Percentiles rank a stretch among this genome's conserved stretches.
These are phyloP conservation scores for Colletotrichum sp. DNA, from an alignment of 2,329 filamentous ascomycete genomes.

Conservation along the genomic window DNA sequence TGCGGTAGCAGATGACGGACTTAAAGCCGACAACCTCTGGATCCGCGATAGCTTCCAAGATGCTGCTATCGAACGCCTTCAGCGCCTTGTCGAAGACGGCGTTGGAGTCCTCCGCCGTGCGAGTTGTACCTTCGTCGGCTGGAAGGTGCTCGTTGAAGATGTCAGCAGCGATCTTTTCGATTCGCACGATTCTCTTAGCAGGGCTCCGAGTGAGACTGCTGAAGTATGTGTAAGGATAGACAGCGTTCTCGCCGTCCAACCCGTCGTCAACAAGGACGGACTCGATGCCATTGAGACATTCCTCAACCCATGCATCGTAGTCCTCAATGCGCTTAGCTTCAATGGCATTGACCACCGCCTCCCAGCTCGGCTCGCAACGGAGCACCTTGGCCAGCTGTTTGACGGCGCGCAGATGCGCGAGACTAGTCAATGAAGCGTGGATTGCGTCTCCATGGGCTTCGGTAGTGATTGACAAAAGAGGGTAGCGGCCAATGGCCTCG, in stretches of 20 bases:
- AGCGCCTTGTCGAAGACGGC: conserved; percentile 39
- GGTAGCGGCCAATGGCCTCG: conserved; percentile 49
- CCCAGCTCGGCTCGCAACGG: conserved; percentile 68
- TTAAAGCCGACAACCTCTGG: conserved; percentile 80
- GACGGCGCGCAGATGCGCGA: conserved; percentile 74
- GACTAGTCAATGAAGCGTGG: conserved; percentile 61
- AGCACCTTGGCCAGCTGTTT: conserved; percentile 72
- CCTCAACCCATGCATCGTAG: conserved; percentile 62
- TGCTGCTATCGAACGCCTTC: conserved; percentile 42
- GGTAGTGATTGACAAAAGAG: conserved; percentile 67
- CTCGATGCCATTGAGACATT: conserved; percentile 75
- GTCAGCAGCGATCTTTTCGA: conserved; percentile 73
- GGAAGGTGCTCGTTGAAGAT: conserved; percentile 56
- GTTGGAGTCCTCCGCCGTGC: conserved; percentile 26
- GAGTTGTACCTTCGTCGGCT: conserved; percentile 27
- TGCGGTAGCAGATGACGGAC: conserved; percentile 81
- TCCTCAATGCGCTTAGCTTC: conserved; percentile 45
- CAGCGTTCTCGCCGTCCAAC: conserved; percentile 53
- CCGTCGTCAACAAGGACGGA: conserved; percentile 82
- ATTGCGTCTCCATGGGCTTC: conserved; percentile 76
- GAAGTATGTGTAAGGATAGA: conserved; percentile 68
- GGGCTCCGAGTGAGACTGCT: conserved; percentile 66
- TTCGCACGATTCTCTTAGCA: conserved; percentile 77
- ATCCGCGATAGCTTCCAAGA: conserved; percentile 65
- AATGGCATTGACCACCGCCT: conserved; percentile 50